Evolutionary conservation across 2,329 filamentous ascomycete genomes (phyloP).

Genomic region (Ilyonectria destructans): DNA sequence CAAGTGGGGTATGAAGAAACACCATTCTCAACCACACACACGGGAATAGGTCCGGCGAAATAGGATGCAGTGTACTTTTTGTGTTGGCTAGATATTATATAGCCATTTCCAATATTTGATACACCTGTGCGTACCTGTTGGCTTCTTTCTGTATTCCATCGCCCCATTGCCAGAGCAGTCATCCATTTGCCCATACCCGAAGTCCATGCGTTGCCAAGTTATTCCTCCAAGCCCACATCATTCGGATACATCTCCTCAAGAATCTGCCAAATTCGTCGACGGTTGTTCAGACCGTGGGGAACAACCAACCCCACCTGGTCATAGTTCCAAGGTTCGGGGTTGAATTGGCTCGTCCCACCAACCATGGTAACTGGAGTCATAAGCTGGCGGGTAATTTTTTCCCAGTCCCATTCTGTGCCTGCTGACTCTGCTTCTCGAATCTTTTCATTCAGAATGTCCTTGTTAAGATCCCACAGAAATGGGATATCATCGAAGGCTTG

Average conservation of each 20-base stretch:
- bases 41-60: no score
- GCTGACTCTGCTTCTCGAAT: background rate
- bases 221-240: background rate
- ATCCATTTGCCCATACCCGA: no score
- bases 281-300: slow-evolving; percentile 23
- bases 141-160: no score
- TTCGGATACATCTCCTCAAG: slow-evolving; percentile 31
- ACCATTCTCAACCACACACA: no score
- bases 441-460: background rate
- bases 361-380: background rate
- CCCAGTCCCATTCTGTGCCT: slow-evolving; percentile 25
- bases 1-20: no score
- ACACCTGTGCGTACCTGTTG: no score
- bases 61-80: no score
- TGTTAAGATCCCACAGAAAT: slow-evolving; percentile 31
- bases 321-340: background rate
- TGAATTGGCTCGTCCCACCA: no score
- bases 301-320: slow-evolving; percentile 14
- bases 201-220: background rate
- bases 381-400: slow-evolving; percentile 27
- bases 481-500: slow-evolving; percentile 19
- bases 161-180: no score
- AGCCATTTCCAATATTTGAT: no score
- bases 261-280: slow-evolving; percentile 33
- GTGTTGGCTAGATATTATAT: no score